Evolutionary conservation across 2,329 filamentous ascomycete species (phyloP), one percentile per base, ranked within the genome.

Genomic region (Fusarium sacchari): DNA sequence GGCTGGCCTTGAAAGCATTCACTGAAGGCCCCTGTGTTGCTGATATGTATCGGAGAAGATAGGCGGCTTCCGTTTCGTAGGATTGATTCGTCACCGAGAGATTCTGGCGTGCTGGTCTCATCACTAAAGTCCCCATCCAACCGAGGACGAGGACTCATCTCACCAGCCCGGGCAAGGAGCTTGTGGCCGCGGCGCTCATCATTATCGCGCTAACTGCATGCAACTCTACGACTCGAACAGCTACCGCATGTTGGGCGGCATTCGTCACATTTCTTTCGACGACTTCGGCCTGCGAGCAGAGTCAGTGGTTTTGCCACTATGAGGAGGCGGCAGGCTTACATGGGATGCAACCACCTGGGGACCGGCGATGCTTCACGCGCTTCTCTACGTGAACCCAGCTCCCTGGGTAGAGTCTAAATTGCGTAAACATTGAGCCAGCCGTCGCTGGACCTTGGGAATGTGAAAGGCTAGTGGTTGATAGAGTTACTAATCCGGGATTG

Each of bases 161-260:
- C 49, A 2, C 17, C n/a, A 20, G n/a, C 32, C 6, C 22, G 46
- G 3, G 3, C 15, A 32, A 2, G 0, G 11, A 32, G 22, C 22
- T 52, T 52, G 4, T 26, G 49, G 9, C 0, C 22, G 0, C 32
- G 49, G 2, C 49, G 49, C n/a, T 26, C n/a, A 6, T 8, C 2
- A 12, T 2, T 22, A 6, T 7, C 12, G 10, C 28, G 28, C 46
- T 20, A 49, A 7, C 9, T 32, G 9, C 28, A 32, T n/a, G 28
- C 2, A 0, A 32, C 28, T 32, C 22, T 4, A 18, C 46, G 46
- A 7, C 20, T 30, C 9, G 20, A 49, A 6, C 46, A 49, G 20
- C 20, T 12, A 7, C 20, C 15, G 10, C 46, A 49, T 1, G 6
- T 49, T n/a, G 46, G 46, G 22, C 14, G 28, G 15, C 28, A 8